Conservation (phyloP, 306 rosid genomes). For the Gynostemma pentaphyllum region DNA sequence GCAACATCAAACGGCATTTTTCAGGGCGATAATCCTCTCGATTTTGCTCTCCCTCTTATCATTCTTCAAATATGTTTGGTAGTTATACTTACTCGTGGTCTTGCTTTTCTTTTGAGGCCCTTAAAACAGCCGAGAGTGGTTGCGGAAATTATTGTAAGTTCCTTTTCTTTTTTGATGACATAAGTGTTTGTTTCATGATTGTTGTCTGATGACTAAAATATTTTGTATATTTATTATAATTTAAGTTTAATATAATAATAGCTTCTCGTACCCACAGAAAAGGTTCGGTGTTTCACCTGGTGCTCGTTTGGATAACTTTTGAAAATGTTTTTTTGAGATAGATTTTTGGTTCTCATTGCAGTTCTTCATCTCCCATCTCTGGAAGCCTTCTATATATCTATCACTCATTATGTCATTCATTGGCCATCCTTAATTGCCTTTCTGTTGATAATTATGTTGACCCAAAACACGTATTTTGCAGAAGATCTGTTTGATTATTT, state of each 20-base stretch:
- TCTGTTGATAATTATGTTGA: too few relatives aligned
- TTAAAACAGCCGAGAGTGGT: constrained; percentile 43
- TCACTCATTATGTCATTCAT: too few relatives aligned
- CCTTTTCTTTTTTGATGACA: background rate
- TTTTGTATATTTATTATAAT: background rate
- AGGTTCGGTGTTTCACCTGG: too few relatives aligned
- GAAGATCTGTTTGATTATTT: too few relatives aligned
- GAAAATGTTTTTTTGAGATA: too few relatives aligned
- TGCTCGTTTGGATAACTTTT: too few relatives aligned
- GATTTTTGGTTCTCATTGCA: too few relatives aligned
- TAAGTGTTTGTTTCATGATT: background rate
- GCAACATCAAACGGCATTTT: constrained; percentile 68
- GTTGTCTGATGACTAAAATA: background rate
- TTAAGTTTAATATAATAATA: background rate
- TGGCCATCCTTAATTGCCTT: too few relatives aligned
- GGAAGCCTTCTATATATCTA: too few relatives aligned
- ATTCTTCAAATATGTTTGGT: constrained; percentile 44
- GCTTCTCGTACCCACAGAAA: background rate
- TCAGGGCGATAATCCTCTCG: constrained; percentile 81
- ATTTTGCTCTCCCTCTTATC: constrained; percentile 60
- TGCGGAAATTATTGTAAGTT: constrained; percentile 63
- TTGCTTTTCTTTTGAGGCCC: constrained; percentile 37
- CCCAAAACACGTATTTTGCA: too few relatives aligned
- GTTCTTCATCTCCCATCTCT: too few relatives aligned
- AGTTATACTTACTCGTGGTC: constrained; percentile 27